Conservation (phyloP, 805 yeast species). For the Lipomyces starkeyi region DNA sequence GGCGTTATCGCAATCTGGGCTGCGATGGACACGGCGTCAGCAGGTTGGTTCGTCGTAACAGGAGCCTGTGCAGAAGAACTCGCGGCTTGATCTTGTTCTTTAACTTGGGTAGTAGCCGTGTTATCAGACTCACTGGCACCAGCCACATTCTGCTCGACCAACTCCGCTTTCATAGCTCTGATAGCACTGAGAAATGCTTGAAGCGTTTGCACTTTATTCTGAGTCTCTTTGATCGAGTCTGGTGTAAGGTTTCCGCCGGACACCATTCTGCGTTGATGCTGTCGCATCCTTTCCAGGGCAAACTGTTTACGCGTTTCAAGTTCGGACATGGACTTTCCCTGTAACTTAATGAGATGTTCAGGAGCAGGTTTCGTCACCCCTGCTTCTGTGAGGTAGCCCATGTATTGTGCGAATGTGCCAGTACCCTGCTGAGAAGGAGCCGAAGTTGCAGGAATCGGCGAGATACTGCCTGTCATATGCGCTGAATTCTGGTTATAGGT, state of each 20-base stretch:
- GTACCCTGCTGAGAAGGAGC: not conserved
- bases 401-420: not conserved
- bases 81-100: not conserved
- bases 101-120: not conserved
- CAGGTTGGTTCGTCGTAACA: not conserved
- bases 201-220: constrained; percentile 1
- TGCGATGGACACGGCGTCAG: not conserved
- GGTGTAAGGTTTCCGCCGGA: not conserved
- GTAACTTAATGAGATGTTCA: not conserved
- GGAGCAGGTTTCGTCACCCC: not conserved
- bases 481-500: not conserved
- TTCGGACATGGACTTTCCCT: not conserved
- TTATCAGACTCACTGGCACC: not conserved
- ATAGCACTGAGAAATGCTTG: constrained; percentile 1
- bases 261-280: not conserved
- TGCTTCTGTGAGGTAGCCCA: not conserved
- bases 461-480: not conserved
- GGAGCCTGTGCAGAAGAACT: not conserved
- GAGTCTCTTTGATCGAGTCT: not conserved
- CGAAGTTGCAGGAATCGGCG: not conserved
- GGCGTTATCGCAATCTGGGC: not conserved
- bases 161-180: not conserved
- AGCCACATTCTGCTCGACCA: not conserved
- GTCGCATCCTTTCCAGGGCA: not conserved
- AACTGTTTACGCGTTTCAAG: not conserved